Percentiles rank a stretch among this genome's conserved stretches.
Evolutionary conservation across 352 stramenopile genomes (phyloP).

Genomic region (Pythium vanterpoolii): DNA sequence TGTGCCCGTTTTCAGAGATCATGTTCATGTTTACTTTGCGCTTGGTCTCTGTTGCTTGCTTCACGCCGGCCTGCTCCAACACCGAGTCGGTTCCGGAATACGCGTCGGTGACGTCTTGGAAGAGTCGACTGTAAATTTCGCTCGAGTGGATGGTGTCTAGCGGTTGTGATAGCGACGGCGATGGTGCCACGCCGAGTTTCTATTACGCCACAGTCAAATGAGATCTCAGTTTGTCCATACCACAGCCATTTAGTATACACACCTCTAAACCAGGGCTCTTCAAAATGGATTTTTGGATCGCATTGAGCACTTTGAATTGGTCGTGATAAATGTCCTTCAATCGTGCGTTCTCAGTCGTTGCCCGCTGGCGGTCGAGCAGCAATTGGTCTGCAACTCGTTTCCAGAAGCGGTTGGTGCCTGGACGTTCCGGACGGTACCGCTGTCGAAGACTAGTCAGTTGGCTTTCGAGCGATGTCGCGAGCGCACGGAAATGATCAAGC

Average conservation of each 20-base stretch:
- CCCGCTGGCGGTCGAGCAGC: conserved; percentile 39
- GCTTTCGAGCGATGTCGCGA: conserved; percentile 37
- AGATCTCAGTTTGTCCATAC: background rate
- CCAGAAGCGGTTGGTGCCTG: conserved; percentile 36
- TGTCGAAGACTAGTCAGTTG: conserved; percentile 41
- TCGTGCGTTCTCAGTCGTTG: conserved; percentile 42
- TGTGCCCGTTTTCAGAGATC: conserved; percentile 26
- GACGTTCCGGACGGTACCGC: conserved; percentile 21
- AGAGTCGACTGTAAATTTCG: conserved; percentile 37
- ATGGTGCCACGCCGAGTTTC: conserved; percentile 22
- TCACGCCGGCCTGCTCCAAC: conserved; percentile 29
- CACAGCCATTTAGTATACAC: background rate
- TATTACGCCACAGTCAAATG: conserved; percentile 1
- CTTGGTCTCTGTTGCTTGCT: conserved; percentile 14
- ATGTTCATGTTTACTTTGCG: conserved; percentile 52
- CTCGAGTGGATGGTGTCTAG: background rate
- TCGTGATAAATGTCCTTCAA: conserved; percentile 42
- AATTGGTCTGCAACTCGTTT: conserved; percentile 43
- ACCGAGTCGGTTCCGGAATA: conserved; percentile 32
- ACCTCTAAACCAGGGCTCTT: conserved; percentile 25
- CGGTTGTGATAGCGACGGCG: background rate
- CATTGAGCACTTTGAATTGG: conserved; percentile 22
- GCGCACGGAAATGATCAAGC: conserved; percentile 44
- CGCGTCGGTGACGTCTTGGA: conserved; percentile 31
- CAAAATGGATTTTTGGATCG: conserved; percentile 18